A percentile compares a stretch with the other conserved stretches of the same genome.
Conservation (phyloP, 495 filamentous ascomycete species). For the Cetradonia linearis region DNA sequence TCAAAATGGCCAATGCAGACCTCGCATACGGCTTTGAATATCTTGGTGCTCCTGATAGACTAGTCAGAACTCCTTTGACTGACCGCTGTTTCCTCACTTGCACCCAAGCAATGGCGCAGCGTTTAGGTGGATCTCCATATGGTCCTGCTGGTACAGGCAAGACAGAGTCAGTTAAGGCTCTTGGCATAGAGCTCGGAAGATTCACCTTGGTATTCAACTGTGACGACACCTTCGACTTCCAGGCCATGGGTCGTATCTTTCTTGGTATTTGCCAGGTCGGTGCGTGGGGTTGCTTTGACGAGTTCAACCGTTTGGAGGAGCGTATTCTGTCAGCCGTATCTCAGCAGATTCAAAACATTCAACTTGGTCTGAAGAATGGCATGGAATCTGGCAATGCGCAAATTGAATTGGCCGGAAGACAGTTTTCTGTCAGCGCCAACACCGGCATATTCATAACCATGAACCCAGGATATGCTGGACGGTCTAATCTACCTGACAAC, state of each 20-base stretch:
- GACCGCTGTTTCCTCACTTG: constrained; percentile 97
- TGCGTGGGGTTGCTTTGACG: constrained; percentile 98
- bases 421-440: constrained; percentile 75
- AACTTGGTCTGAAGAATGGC: constrained; percentile 78
- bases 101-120: constrained; percentile 88
- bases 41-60: constrained; percentile 84
- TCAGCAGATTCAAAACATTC: constrained; percentile 98
- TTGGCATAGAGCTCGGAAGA: constrained; percentile 89
- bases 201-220: constrained; percentile 99
- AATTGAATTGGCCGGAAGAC: constrained; percentile 87
- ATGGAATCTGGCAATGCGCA: constrained; percentile 67
- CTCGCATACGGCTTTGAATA: constrained; percentile 97
- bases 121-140: constrained; percentile 93
- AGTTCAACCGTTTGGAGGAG: constrained; percentile 98
- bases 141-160: constrained; percentile 98
- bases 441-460: constrained; percentile 99
- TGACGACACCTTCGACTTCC: constrained; percentile 98
- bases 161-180: constrained; percentile 95
- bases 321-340: constrained; percentile 95
- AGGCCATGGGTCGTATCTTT: constrained; percentile 99
- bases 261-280: constrained; percentile 98
- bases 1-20: constrained; percentile 95
- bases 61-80: constrained; percentile 91
- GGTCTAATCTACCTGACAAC: constrained; percentile 96
- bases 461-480: constrained; percentile 97